These are phyloP conservation scores for Sungouiella thailandica DNA, from an alignment of 805 yeast species.

Conservation along the genomic window DNA sequence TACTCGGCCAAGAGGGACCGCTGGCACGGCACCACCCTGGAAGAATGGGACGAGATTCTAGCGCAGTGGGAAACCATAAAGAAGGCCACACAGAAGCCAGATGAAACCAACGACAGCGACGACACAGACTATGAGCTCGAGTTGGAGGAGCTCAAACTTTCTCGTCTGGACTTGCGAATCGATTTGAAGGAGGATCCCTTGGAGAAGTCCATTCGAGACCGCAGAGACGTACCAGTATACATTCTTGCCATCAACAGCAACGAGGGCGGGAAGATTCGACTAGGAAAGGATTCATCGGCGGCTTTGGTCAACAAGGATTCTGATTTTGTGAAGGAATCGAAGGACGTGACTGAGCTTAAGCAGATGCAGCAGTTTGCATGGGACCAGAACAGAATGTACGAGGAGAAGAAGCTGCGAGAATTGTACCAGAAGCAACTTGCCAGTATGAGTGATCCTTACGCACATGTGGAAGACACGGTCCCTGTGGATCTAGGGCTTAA, in stretches of 20 bases:
- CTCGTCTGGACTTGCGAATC: slow-evolving; percentile 18
- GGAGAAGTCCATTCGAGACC: slow-evolving; percentile 50
- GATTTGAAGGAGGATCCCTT: slow-evolving; percentile 27
- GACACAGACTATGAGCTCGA: slow-evolving; percentile 40
- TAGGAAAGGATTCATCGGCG: slow-evolving; percentile 21
- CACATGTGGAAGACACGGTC: slow-evolving; percentile 4
- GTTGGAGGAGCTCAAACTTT: slow-evolving; percentile 31
- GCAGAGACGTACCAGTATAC: slow-evolving; percentile 71
- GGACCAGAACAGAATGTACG: slow-evolving; percentile 21
- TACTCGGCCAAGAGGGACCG: slow-evolving; percentile 75
- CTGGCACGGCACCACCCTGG: slow-evolving; percentile 74
- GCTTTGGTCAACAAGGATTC: slow-evolving; percentile 15
- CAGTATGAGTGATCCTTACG: slow-evolving; percentile 8
- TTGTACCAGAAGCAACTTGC: slow-evolving; percentile 9
- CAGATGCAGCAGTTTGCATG: slow-evolving; percentile 47
- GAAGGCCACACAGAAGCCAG: slow-evolving; percentile 6
- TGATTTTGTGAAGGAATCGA: slow-evolving; percentile 27
- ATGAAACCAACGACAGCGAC: slow-evolving; percentile 22
- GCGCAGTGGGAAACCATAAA: slow-evolving; percentile 41
- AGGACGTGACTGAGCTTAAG: slow-evolving; percentile 51
- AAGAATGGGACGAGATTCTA: slow-evolving; percentile 53
- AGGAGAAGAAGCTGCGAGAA: slow-evolving; percentile 8
- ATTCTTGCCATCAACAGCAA: slow-evolving; percentile 42
- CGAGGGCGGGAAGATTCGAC: slow-evolving; percentile 32
- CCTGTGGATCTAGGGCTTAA: slow-evolving; percentile 24